These are phyloP conservation scores for Penicillium coffeae DNA, from an alignment of 495 filamentous ascomycete species.

Conservation along the genomic window DNA sequence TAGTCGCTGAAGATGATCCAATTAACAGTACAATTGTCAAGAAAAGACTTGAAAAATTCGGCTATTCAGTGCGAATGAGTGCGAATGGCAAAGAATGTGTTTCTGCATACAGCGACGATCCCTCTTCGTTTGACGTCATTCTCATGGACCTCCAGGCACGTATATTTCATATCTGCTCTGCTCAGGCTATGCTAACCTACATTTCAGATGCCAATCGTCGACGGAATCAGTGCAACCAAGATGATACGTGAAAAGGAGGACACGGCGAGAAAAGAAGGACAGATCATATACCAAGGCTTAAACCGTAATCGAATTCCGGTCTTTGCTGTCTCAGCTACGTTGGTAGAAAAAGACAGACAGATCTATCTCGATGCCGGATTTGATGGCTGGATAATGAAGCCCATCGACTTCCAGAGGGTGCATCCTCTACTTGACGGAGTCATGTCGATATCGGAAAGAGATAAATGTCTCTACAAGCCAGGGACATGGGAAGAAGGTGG, in stretches of 20 bases:
- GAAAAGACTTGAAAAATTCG: constrained; percentile 74
- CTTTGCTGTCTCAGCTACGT: constrained; percentile 81
- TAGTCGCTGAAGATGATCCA: constrained; percentile 87
- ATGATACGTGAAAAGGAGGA: constrained; percentile 74
- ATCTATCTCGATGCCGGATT: constrained; percentile 74
- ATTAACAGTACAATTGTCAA: constrained; percentile 80
- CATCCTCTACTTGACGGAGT: constrained; percentile 59
- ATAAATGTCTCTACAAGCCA: constrained; percentile 50
- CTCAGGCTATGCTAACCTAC: not conserved
- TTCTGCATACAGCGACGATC: constrained; percentile 55
- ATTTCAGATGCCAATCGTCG: constrained; percentile 82
- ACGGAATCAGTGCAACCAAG: constrained; percentile 73
- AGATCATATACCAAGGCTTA: constrained; percentile 17
- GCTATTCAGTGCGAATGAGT: constrained; percentile 66
- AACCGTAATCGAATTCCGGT: constrained; percentile 58
- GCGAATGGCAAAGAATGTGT: constrained; percentile 84
- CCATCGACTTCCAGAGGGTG: constrained; percentile 69
- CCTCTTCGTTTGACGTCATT: constrained; percentile 66
- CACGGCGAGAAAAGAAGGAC: constrained; percentile 28
- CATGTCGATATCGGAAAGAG: constrained; percentile 40
- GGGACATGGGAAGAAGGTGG: constrained; percentile 72
- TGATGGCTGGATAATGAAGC: constrained; percentile 85
- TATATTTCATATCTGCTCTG: no score
- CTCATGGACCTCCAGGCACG: constrained; percentile 92
- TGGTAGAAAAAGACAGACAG: constrained; percentile 63